These are phyloP conservation scores for Musa schizocarpa DNA, from an alignment of 176 grass and related monocot genomes.

Conservation along the genomic window DNA sequence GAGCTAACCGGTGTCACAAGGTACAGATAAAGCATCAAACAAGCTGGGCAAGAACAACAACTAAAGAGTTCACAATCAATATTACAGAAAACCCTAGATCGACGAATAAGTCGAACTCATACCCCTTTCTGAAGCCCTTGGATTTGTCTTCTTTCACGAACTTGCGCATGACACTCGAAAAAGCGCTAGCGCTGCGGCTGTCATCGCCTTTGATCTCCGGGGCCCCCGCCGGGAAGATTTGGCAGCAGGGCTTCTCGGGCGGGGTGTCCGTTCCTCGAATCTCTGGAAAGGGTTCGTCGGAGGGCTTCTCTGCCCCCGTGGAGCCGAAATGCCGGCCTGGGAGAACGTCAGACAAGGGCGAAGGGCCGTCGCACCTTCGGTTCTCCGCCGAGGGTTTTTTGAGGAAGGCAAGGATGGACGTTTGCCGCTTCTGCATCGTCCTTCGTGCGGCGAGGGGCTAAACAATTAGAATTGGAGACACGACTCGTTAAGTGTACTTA, in stretches of 20 bases:
- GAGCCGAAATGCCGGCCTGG: not conserved
- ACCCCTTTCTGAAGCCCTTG: constrained; percentile 12
- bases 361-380: not conserved
- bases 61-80: not conserved
- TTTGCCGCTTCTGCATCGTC: constrained; percentile 38
- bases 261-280: constrained; percentile 37
- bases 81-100: constrained; percentile 28
- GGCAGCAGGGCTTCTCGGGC: constrained; percentile 46
- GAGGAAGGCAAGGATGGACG: constrained; percentile 80
- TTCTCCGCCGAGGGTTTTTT: constrained; percentile 31
- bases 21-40: too few relatives aligned
- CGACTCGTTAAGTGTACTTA: too few relatives aligned
- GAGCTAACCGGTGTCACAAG: too few relatives aligned
- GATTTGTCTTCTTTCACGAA: constrained; percentile 24
- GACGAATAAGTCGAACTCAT: not conserved
- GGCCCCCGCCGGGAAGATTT: constrained; percentile 11
- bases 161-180: constrained; percentile 60
- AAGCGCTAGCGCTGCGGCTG: constrained; percentile 9
- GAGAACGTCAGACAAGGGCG: not conserved
- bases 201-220: not conserved
- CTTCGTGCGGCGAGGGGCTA: not conserved
- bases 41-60: not conserved
- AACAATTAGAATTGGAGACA: too few relatives aligned
- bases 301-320: not conserved
- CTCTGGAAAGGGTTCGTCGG: constrained; percentile 9